These are phyloP conservation scores for Apocynum venetum DNA, from an alignment of 257 asterid genomes.

Conservation along the genomic window DNA sequence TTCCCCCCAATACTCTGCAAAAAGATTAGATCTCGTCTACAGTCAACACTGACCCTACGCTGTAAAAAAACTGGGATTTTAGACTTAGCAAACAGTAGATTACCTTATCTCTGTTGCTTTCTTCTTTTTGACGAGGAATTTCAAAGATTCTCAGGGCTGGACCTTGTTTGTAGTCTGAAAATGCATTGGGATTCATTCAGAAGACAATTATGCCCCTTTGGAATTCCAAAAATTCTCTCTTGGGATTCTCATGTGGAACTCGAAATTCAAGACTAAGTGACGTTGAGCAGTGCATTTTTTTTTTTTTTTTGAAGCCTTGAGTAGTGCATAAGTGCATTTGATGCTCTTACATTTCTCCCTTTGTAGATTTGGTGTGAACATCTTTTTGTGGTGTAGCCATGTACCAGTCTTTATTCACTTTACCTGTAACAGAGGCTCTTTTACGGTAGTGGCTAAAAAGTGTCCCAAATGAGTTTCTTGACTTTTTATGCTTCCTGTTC, in stretches of 20 bases:
- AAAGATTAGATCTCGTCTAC: conserved; percentile 8
- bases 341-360: conserved; percentile 8
- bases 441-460: conserved; percentile 18
- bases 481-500: conserved; percentile 15
- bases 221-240: conserved; percentile 11
- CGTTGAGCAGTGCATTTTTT: too few species aligned
- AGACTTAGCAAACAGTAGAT: background rate
- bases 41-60: background rate
- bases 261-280: conserved; percentile 12
- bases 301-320: too few species aligned
- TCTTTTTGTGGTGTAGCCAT: conserved; percentile 10
- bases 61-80: background rate
- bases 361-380: conserved; percentile 16
- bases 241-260: conserved; percentile 23
- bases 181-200: conserved; percentile 3
- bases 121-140: conserved; percentile 20
- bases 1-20: background rate
- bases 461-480: conserved; percentile 13
- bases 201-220: conserved; percentile 22
- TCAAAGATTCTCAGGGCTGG: conserved; percentile 16
- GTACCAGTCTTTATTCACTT: conserved; percentile 13
- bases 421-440: conserved; percentile 15
- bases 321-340: conserved; percentile 13
- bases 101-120: conserved; percentile 6
- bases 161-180: background rate